Evolutionary conservation across 805 yeast species (phyloP), one percentile per base, ranked within the genome.

Genomic region (Candida golubevii): DNA sequence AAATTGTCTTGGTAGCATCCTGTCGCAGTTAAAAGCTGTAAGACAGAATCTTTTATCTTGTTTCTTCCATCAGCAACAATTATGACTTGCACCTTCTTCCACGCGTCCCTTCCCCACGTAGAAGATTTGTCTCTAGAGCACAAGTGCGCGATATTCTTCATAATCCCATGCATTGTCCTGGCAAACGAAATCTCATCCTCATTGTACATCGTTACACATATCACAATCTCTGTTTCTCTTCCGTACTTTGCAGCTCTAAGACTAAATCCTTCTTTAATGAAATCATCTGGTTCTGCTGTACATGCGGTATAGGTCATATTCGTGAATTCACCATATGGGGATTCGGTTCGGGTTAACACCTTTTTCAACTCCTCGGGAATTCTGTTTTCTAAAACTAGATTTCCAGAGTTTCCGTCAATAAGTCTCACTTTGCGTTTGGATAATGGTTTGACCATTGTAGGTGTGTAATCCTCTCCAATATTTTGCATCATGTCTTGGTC

Each of bases 221-320:
- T 79, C 36, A 86, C 89, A 33, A 93, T 70, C 66, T 95, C 98
- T 27, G 93, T 91, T 57, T 89, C 97, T 61, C 99, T 80, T 53
- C 86, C 88, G 60, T 81, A 78, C 51, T 88, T 91, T 7, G 88
- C 84, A 8, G 95, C 85, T 55, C 99, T 78, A 40, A 93, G 69
- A 2, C 90, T 82, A 65, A 90, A 93, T 0, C 98, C 98, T 38
- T 78, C 79, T 4, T 70, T 73, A 13, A 79, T 78, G 60, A 87
- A 93, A 31, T 85, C 84, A 64, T 90, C 93, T 1, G 99, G 96
- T 45, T 85, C 90, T 1, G 95, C 76, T 1, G 99, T 93, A 59
- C 96, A 90, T 0, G 99, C 99, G 0, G 98, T 88, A 64, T 93
- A 93, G 53, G 97, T 82, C 97, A 93, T 90, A 66, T 88, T 88